Evolutionary conservation across 148 eudicot genomes (phyloP).

Genomic region (Simmondsia chinensis): DNA sequence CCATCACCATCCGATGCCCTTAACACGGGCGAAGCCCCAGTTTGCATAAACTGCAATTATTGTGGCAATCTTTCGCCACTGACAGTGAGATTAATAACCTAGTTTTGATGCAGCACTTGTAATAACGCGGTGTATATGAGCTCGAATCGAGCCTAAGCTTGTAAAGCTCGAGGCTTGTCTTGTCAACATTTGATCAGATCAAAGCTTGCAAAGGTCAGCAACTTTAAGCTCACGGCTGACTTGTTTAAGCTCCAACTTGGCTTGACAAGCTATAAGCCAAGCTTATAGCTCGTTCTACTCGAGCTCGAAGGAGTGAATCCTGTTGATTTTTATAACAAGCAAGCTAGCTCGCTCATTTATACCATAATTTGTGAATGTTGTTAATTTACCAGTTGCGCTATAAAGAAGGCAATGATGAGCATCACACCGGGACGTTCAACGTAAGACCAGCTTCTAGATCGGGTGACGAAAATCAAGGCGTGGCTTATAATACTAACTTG

Average conservation of each 20-base stretch:
- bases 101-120: neutral
- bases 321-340: too few relatives aligned
- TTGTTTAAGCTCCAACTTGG: too few relatives aligned
- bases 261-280: too few relatives aligned
- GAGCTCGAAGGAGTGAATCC: too few relatives aligned
- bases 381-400: slow-evolving; percentile 66
- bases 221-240: too few relatives aligned
- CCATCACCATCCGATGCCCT: slow-evolving; percentile 89
- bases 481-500: slow-evolving; percentile 81
- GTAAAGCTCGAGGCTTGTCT: too few relatives aligned
- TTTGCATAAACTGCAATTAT: slow-evolving; percentile 56
- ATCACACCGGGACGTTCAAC: slow-evolving; percentile 63
- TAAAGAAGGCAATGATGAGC: slow-evolving; percentile 43
- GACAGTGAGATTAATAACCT: neutral
- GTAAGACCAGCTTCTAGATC: slow-evolving; percentile 62
- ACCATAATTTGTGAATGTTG: neutral
- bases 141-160: too few relatives aligned
- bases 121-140: neutral
- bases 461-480: slow-evolving; percentile 70
- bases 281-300: too few relatives aligned
- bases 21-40: slow-evolving; percentile 58
- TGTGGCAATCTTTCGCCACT: slow-evolving; percentile 61
- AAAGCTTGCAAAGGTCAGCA: too few relatives aligned
- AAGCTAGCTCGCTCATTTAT: neutral
- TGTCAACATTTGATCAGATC: too few relatives aligned